Percentiles rank a stretch among this genome's conserved stretches.
phyloP scores from a whole-genome alignment of 2,329 filamentous ascomycete species.

The Pseudogymnoascus pannorum region DNA sequence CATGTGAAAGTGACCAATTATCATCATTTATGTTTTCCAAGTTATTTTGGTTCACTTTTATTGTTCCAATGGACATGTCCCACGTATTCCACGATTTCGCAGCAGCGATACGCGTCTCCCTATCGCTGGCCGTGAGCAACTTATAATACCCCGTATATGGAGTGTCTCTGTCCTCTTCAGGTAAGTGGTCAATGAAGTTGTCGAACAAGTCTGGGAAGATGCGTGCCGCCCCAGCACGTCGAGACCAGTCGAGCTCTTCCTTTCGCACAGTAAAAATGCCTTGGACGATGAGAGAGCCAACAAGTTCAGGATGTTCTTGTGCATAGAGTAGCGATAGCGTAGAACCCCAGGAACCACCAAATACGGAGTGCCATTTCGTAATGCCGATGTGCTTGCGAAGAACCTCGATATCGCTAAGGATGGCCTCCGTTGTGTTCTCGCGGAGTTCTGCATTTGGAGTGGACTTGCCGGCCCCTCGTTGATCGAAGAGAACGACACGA shows the following conservation, averaged over 20 bases:
- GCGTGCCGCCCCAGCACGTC: slow-evolving; percentile 19
- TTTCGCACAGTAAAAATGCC: slow-evolving; percentile 35
- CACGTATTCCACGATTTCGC: slow-evolving; percentile 32
- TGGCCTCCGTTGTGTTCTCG: slow-evolving; percentile 39
- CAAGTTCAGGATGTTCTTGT: slow-evolving; percentile 33
- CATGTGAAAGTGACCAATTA: slow-evolving; percentile 30
- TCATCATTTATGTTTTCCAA: slow-evolving; percentile 28
- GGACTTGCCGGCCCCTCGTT: slow-evolving; percentile 39
- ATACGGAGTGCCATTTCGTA: slow-evolving; percentile 38
- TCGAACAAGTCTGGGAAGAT: slow-evolving; percentile 31
- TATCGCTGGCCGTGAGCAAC: slow-evolving; percentile 31
- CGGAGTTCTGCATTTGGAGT: slow-evolving; percentile 33
- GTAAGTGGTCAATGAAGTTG: slow-evolving; percentile 12
- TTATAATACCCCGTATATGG: slow-evolving; percentile 34
- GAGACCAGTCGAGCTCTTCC: slow-evolving; percentile 29
- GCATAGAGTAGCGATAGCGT: slow-evolving; percentile 38
- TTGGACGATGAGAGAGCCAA: slow-evolving; percentile 34
- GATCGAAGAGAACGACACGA: slow-evolving; percentile 39
- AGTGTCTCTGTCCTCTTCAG: slow-evolving; percentile 32
- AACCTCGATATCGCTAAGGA: slow-evolving; percentile 39
- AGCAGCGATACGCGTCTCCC: slow-evolving; percentile 20
- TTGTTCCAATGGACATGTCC: slow-evolving; percentile 28
- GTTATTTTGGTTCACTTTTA: slow-evolving; percentile 21
- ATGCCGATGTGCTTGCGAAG: slow-evolving; percentile 36
- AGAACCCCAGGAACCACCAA: slow-evolving; percentile 42